A percentile compares a stretch with the other conserved stretches of the same genome.
Conservation (phyloP, 108 stramenopile species). For the Cyclotella atomus region DNA sequence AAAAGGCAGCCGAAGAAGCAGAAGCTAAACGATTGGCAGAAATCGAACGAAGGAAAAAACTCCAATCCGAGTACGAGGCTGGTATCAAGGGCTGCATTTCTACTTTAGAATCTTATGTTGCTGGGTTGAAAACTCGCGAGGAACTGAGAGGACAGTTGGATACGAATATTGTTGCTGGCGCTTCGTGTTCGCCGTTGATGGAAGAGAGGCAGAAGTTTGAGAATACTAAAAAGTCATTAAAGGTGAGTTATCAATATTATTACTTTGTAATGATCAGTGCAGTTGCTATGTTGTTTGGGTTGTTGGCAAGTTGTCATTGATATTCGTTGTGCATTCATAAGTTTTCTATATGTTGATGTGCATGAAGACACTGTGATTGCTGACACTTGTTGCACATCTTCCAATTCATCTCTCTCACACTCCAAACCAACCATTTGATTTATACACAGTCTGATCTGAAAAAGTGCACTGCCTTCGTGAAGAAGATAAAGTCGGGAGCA, state of each 20-base stretch:
- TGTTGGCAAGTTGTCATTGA: neutral
- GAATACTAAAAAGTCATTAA: slow-evolving; percentile 79
- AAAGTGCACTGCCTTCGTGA: slow-evolving; percentile 95
- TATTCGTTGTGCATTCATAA: neutral
- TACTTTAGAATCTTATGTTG: slow-evolving; percentile 26
- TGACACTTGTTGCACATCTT: neutral
- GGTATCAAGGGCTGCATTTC: slow-evolving; percentile 18
- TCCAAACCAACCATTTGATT: neutral
- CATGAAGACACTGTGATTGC: neutral
- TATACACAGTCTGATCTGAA: slow-evolving; percentile 83
- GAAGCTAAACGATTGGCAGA: slow-evolving; percentile 26
- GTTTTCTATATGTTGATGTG: neutral
- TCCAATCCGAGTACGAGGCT: slow-evolving; percentile 35
- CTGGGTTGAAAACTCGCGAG: slow-evolving; percentile 5
- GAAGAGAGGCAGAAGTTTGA: slow-evolving; percentile 62
- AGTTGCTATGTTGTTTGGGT: neutral
- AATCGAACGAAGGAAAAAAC: slow-evolving; percentile 21
- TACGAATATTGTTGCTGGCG: slow-evolving; percentile 2
- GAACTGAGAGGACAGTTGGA: slow-evolving; percentile 33
- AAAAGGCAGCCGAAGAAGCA: slow-evolving; percentile 1
- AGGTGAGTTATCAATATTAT: slow-evolving; percentile 38
- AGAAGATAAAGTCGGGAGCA: slow-evolving; percentile 83
- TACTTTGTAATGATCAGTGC: no score
- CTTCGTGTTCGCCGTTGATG: slow-evolving; percentile 8
- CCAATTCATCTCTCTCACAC: neutral